Evolutionary conservation across 805 yeast species (phyloP), one percentile per base, ranked within the genome.

Genomic region (Millerozyma miso): DNA sequence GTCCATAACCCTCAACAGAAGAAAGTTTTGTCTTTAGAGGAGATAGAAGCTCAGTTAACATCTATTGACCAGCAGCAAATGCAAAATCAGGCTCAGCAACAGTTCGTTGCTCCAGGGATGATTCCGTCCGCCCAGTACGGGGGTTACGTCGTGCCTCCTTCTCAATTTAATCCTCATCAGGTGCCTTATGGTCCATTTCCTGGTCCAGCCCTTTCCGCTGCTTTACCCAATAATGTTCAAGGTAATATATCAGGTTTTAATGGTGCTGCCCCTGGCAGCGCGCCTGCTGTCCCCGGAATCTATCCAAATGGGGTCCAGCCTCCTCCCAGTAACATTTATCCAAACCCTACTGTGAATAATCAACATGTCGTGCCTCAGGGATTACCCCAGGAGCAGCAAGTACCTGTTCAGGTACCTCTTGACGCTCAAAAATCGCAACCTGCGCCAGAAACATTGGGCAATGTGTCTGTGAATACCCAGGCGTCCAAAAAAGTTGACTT

Each of bases 11-110:
- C 38, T 16, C 40, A 52, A 8, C 71, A 65, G 40, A 70, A 71
- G 51, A 76, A 74, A 52, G 73, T 83, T 17, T 63, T 85, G 52
- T 84, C 96, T 8, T 70, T 88, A 59, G 91, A 85, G 59, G 95
- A 89, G 53, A 77, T 89, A 50, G 96, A 89, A 65, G 88, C 95
- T 6, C 88, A 81, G 54, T 69, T 83, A 58, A 69, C 81, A 45
- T 71, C 76, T 4, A 69, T 74, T 43, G 74, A 67, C 43, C 54
- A 54, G 35, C 56, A 55, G 46, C 67, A 52, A 39, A 55, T 46
- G 39, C 62, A 62, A 36, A 67, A 62, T 31, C 70, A 62, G 44
- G 65, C 57, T 32, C 29, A 23, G 29, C 65, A 56, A 19, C 39
- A 33, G 16, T 45, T 37, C 51, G 66, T 65, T 13, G 58, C 60